Evolutionary conservation across 768 basidiomycete genomes (phyloP).

Genomic region (Leucocoprinus leucothites): DNA sequence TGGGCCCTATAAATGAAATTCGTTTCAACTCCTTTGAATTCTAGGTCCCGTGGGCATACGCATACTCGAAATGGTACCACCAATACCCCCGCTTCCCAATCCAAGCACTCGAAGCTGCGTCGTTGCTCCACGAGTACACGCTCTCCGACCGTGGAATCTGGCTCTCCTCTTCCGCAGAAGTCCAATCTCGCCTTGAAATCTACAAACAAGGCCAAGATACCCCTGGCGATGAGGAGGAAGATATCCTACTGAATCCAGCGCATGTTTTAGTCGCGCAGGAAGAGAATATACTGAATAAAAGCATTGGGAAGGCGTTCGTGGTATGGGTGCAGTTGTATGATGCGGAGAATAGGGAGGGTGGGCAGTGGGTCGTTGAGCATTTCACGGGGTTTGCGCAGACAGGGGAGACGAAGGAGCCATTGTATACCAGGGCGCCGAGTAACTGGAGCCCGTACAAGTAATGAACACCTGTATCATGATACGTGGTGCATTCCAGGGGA

Average conservation of each 20-base stretch:
- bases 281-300: slow-evolving; percentile 21
- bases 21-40: too few relatives aligned
- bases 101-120: slow-evolving; percentile 50
- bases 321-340: slow-evolving; percentile 34
- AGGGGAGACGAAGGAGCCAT: slow-evolving; percentile 12
- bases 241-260: slow-evolving; percentile 47
- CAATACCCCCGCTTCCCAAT: slow-evolving; percentile 52
- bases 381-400: slow-evolving; percentile 33
- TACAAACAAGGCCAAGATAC: slow-evolving; percentile 41
- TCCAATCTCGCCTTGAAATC: slow-evolving; percentile 30
- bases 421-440: slow-evolving; percentile 31
- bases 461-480: too few relatives aligned
- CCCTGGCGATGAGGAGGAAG: slow-evolving; percentile 35
- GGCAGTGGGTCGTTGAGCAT: slow-evolving; percentile 37
- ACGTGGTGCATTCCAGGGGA: too few relatives aligned
- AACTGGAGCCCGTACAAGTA: slow-evolving; percentile 8
- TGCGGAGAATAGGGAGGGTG: slow-evolving; percentile 27
- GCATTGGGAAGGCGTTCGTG: slow-evolving; percentile 37
- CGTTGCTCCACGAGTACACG: slow-evolving; percentile 51
- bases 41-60: slow-evolving; percentile 52
- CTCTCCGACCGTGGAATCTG: slow-evolving; percentile 49
- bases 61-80: slow-evolving; percentile 57
- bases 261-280: slow-evolving; percentile 36
- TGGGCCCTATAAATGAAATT: too few relatives aligned
- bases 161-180: slow-evolving; percentile 35